These are phyloP conservation scores for Pestalotiopsis sp. DNA, from an alignment of 2,329 filamentous ascomycete genomes.

Conservation along the genomic window DNA sequence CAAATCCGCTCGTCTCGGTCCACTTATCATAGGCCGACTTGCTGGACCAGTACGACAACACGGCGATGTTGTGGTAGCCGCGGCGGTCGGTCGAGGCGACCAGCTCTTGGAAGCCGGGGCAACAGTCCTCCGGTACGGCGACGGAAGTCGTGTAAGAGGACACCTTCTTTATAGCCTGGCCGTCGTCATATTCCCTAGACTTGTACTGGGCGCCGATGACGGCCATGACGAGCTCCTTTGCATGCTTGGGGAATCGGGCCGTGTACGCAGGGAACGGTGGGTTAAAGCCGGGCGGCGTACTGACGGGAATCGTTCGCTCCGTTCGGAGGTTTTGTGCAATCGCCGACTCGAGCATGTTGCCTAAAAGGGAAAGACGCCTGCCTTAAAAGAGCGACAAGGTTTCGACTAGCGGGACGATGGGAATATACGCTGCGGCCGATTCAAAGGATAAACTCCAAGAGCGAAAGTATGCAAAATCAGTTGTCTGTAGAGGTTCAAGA, in stretches of 20 bases:
- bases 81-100: conserved; percentile 33
- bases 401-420: not conserved
- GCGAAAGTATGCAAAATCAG: not conserved
- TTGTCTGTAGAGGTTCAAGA: not conserved
- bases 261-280: conserved; percentile 10
- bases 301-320: conserved; percentile 1
- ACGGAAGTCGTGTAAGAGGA: not conserved
- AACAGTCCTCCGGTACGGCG: not conserved
- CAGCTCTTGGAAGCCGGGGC: conserved; percentile 31
- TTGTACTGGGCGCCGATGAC: conserved; percentile 7
- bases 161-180: not conserved
- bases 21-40: conserved; percentile 30
- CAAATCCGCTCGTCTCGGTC: conserved; percentile 36
- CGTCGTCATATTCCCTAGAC: not conserved
- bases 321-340: conserved; percentile 12
- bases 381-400: not conserved
- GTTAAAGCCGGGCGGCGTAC: not conserved
- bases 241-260: conserved; percentile 9
- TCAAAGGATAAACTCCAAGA: not conserved
- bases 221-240: conserved; percentile 12
- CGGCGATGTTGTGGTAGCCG: conserved; percentile 35
- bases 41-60: conserved; percentile 42
- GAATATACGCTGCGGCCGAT: not conserved
- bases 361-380: not conserved
- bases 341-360: conserved; percentile 7